Base-by-base conservation (phyloP, 768 basidiomycete species). In the Xanthoconium purpureum region DNA sequence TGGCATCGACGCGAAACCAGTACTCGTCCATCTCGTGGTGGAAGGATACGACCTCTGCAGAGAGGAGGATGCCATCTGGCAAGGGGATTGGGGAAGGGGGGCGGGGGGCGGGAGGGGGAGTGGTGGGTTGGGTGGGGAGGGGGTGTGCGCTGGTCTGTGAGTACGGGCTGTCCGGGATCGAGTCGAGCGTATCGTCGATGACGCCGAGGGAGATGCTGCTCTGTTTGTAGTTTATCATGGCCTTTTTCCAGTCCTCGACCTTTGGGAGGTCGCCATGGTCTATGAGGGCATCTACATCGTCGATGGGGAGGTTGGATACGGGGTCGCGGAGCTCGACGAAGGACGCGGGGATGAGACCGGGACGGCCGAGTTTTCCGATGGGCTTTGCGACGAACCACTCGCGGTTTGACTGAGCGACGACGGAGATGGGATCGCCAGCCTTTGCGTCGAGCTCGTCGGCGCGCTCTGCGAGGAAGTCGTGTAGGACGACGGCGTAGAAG, bases 301-400 rank as follows among this genome's bases (percentile, higher is more conserved):
- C 75, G 62, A 98, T 78, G 29, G 94, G 79, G 56, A 83, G 79
- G 39, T 89, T 91, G 28, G 97, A 94, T 11, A 83, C 76, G 18
- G 95, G 95, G 72, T 99, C 95, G 55, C 94, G 90, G 47, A 98
- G 89, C 73, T 98, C 89, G 63, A 99, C 96, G 70, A 98, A 98
- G 2, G 96, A 86, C 50, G 94, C 95, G 7, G 97, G 97, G 55
- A 99, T 98, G 55, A 99, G 81, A 49, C 97, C 97, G 0, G 97
- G 97, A 52, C 95, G 88, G 32, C 97, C 96, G 18, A 99, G 83
- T 53, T 85, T 82, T 39, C 94, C 94, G 65, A 99, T 99, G 13
- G 96, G 94, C 74, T 99, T 99, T 29, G 97, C 97, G 47, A 99
- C 97, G 72, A 98, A 98, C 97, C 97, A 99, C 72, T 99, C 97